phyloP scores from a whole-genome alignment of 169 alveolate genomes.

The Eimeria acervulina region DNA sequence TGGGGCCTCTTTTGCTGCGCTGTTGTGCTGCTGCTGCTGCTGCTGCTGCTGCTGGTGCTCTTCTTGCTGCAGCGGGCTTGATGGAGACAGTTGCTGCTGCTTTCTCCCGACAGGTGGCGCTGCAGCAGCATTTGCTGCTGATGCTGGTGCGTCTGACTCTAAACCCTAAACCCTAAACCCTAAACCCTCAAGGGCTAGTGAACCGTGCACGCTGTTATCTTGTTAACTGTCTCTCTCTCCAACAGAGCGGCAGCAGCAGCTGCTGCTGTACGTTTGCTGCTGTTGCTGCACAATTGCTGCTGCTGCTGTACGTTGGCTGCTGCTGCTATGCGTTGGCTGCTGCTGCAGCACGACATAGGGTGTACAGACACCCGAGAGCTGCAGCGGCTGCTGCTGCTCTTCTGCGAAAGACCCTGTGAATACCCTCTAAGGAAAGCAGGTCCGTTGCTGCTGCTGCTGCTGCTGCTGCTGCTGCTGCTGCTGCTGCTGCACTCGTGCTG shows the following conservation, averaged over 20 bases:
- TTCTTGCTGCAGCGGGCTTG: background rate
- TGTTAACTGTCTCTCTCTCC: background rate
- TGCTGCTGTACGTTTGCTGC: too few species aligned
- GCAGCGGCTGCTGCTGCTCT: constrained; percentile 22
- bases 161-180: too few species aligned
- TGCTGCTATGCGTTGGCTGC: background rate
- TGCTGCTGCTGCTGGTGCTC: constrained; percentile 7
- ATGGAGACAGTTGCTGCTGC: constrained; percentile 27
- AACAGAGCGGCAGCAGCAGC: background rate
- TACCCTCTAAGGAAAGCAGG: background rate
- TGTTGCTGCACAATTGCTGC: too few species aligned
- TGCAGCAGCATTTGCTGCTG: background rate
- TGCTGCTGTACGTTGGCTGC: background rate
- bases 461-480: too few species aligned
- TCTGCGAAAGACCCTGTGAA: background rate
- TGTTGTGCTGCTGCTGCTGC: background rate
- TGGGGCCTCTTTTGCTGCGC: background rate
- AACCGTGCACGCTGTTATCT: background rate
- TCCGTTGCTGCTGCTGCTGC: too few species aligned
- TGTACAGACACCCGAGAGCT: background rate
- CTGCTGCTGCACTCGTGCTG: too few species aligned
- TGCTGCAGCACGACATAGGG: constrained; percentile 11
- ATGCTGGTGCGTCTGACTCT: too few species aligned
- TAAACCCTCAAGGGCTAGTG: background rate
- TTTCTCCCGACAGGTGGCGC: constrained; percentile 9